Conservation (phyloP, 352 stramenopile species). For the Elongisporangium undulatum region DNA sequence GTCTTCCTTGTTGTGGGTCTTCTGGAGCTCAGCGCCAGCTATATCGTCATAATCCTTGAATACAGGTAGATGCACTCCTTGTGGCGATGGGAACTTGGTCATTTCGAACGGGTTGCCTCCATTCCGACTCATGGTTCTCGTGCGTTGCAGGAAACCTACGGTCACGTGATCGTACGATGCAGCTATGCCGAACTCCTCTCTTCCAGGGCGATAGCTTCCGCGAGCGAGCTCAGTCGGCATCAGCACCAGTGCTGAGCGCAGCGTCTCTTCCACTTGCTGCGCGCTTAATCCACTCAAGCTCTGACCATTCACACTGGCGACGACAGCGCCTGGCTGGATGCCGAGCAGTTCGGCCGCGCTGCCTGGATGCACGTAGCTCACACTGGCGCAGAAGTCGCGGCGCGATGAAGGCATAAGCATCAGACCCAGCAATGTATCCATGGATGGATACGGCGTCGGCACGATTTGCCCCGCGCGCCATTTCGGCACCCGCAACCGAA, state of each 20-base stretch:
- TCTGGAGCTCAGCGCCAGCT: constrained; percentile 13
- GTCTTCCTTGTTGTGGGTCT: constrained; percentile 18
- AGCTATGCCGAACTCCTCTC: too few relatives aligned
- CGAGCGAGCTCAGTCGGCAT: constrained; percentile 5
- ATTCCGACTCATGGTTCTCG: too few relatives aligned
- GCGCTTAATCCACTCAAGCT: constrained; percentile 45
- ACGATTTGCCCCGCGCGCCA: not conserved
- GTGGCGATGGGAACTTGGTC: constrained; percentile 70
- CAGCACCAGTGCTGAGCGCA: constrained; percentile 25
- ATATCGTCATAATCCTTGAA: constrained; percentile 41
- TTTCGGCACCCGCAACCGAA: too few relatives aligned
- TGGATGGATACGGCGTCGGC: not conserved
- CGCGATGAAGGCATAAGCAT: constrained; percentile 53
- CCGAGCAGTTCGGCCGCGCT: constrained; percentile 43
- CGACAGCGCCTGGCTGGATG: constrained; percentile 45
- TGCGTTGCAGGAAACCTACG: too few relatives aligned
- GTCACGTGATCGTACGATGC: too few relatives aligned
- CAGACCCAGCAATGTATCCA: constrained; percentile 49
- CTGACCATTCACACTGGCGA: constrained; percentile 52
- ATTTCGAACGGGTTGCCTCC: constrained; percentile 48
- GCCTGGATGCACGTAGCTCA: constrained; percentile 57
- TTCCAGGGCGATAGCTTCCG: too few relatives aligned
- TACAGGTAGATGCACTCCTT: constrained; percentile 55
- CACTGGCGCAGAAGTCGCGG: constrained; percentile 55
- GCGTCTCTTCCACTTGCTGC: constrained; percentile 38